Percentiles rank a stretch among this genome's conserved stretches.
phyloP scores from a whole-genome alignment of 306 rosid genomes.

The Ochetophila trinervis region DNA sequence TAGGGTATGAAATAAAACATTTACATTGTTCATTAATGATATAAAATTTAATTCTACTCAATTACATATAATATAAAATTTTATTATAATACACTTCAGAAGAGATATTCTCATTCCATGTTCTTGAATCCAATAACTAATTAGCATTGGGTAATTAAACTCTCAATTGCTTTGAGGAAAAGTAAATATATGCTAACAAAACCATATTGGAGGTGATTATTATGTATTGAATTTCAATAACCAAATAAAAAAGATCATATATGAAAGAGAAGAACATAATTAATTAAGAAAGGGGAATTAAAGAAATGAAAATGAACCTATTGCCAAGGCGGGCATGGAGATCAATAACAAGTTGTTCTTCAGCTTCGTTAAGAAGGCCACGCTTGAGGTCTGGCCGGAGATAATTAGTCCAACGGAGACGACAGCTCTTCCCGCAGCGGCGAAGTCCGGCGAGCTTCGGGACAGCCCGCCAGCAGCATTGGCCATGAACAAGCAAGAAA shows the following conservation, averaged over 20 bases:
- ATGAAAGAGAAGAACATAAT: background rate
- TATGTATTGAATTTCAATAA: background rate
- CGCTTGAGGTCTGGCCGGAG: constrained; percentile 90
- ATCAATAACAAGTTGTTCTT: constrained; percentile 78
- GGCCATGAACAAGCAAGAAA: constrained; percentile 78
- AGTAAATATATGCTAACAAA: too few species aligned
- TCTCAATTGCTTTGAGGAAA: too few species aligned
- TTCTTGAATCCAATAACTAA: too few species aligned
- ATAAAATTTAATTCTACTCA: too few species aligned
- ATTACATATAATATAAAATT: too few species aligned
- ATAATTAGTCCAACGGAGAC: constrained; percentile 94
- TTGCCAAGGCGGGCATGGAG: constrained; percentile 91
- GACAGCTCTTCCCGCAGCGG: constrained; percentile 94
- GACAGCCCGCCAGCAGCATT: constrained; percentile 91
- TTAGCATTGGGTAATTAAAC: too few species aligned
- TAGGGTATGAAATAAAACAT: too few species aligned
- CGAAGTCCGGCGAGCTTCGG: constrained; percentile 87
- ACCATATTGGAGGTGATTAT: background rate
- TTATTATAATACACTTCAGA: too few species aligned
- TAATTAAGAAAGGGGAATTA: background rate
- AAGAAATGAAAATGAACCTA: constrained; percentile 42
- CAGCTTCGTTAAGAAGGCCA: constrained; percentile 69
- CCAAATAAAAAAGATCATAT: background rate
- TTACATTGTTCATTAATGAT: too few species aligned
- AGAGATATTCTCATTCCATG: too few species aligned